Base-by-base conservation (phyloP, 2,329 filamentous ascomycete species). In the Colletotrichum melonis region DNA sequence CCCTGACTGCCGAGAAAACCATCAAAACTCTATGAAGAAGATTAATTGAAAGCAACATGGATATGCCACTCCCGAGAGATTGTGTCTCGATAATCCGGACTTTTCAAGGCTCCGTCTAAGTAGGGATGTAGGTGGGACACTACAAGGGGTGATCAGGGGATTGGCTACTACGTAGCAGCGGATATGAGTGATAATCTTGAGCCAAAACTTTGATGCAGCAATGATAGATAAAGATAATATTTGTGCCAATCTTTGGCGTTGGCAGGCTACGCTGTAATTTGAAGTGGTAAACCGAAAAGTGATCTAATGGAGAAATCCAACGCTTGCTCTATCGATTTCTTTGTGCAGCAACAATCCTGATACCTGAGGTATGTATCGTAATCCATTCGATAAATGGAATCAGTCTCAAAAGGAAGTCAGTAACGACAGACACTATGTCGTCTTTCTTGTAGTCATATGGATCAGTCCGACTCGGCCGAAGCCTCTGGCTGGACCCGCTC, bases 401-500 rank as follows among this genome's bases (percentile, higher is more conserved):
- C 42, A 49, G 42, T 9, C 19, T n/a, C 8, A 49, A 49, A 49
- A 49, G 4, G 3, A 7, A 19, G 42, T 49, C 42, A n/a, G 42
- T 6, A 19, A 49, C 3, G 19, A 7, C 42, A 22, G 42, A 49
- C 16, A 7, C 1, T 42, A 19, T 49, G 42, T n/a, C 3, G 4
- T 49, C 7, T 49, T 19, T 4, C 19, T 9, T 22, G 42, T 19
- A 49, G 16, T 42, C n/a, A 19, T 3, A 35, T 35, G 26, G 28
- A 63, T 32, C 8, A 14, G 9, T 38, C 46, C 5, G 60, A 35
- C 7, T 63, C 60, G 11, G n/a, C n/a, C 4, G 46, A 63, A 24
- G 67, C 63, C 5, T 74, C 67, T 14, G 66, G 58, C 26, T 74
- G 74, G 19, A 70, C 58, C 11, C 72, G 54, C 14, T 75, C 63